Conservation (phyloP, 78 protist genomes). For the Dictyostelium brefeldianum region DNA sequence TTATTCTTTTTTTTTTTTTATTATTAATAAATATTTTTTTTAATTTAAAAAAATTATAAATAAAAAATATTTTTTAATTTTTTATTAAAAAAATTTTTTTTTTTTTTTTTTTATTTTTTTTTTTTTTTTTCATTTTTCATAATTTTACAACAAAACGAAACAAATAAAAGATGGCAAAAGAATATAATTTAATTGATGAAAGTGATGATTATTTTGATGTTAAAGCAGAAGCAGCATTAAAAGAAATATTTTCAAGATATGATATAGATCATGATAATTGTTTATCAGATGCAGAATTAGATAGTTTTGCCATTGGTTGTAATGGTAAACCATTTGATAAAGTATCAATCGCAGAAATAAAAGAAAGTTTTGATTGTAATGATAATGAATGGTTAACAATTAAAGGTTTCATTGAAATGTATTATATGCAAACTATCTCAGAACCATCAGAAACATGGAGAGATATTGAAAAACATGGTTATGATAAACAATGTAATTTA, state of each 20-base stretch:
- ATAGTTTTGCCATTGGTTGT: conserved; percentile 55
- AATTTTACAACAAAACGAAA: neutral
- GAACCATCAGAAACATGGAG: conserved; percentile 71
- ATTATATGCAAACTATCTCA: conserved; percentile 51
- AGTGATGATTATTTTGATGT: conserved; percentile 50
- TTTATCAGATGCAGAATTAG: conserved; percentile 21
- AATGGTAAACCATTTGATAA: conserved; percentile 67
- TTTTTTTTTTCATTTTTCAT: too few species aligned
- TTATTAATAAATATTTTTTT: too few species aligned
- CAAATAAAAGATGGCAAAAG: neutral
- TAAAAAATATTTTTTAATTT: too few species aligned
- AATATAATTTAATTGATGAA: conserved; percentile 27
- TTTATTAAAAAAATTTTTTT: too few species aligned
- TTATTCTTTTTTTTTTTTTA: too few species aligned
- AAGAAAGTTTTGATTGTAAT: conserved; percentile 23
- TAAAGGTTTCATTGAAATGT: conserved; percentile 70
- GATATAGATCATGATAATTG: conserved; percentile 34
- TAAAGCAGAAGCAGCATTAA: conserved; percentile 42
- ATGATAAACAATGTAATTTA: conserved; percentile 13
- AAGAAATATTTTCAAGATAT: conserved; percentile 57
- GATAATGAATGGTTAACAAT: conserved; percentile 30
- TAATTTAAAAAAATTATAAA: too few species aligned
- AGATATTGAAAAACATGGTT: conserved; percentile 58
- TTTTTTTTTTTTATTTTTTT: too few species aligned
- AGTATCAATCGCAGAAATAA: conserved; percentile 2